Conservation (phyloP, 768 basidiomycete species). For the Tulasnella sp. region DNA sequence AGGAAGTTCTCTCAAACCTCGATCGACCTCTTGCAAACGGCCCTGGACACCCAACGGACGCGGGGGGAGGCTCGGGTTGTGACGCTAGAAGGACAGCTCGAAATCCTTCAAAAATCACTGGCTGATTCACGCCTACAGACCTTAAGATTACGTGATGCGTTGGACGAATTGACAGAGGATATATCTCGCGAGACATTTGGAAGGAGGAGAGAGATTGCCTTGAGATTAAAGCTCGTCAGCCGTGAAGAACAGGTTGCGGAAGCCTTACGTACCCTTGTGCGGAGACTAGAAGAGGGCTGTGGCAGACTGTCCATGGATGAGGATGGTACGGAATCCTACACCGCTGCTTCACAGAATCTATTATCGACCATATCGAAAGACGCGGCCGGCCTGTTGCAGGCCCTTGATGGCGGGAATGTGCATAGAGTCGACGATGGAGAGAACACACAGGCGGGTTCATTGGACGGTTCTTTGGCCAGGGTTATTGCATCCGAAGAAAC, state of each 20-base stretch:
- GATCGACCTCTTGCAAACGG: slow-evolving; percentile 51
- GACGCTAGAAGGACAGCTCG: slow-evolving; percentile 45
- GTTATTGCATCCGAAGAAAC: slow-evolving; percentile 40
- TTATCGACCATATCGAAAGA: neutral
- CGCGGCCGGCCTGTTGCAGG: neutral
- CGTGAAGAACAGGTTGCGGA: slow-evolving; percentile 55
- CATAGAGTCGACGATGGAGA: neutral
- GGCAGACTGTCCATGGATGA: slow-evolving; percentile 15
- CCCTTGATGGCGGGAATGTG: neutral
- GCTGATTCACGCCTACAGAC: slow-evolving; percentile 34
- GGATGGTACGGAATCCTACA: neutral
- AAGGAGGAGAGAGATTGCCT: slow-evolving; percentile 55
- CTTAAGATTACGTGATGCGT: slow-evolving; percentile 40
- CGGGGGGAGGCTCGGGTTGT: slow-evolving; percentile 53
- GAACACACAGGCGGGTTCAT: neutral
- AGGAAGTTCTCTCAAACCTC: slow-evolving; percentile 81
- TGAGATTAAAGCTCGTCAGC: slow-evolving; percentile 50
- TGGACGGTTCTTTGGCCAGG: slow-evolving; percentile 40
- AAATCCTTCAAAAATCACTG: slow-evolving; percentile 36
- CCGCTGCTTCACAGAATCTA: neutral
- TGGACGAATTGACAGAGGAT: slow-evolving; percentile 64
- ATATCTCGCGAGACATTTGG: slow-evolving; percentile 62
- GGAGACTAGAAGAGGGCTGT: slow-evolving; percentile 37
- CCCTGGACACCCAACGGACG: slow-evolving; percentile 46
- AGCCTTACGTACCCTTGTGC: slow-evolving; percentile 45